Percentiles rank a stretch among this genome's conserved stretches.
phyloP scores from a whole-genome alignment of 140 eudicot species.

The Stevia rebaudiana region DNA sequence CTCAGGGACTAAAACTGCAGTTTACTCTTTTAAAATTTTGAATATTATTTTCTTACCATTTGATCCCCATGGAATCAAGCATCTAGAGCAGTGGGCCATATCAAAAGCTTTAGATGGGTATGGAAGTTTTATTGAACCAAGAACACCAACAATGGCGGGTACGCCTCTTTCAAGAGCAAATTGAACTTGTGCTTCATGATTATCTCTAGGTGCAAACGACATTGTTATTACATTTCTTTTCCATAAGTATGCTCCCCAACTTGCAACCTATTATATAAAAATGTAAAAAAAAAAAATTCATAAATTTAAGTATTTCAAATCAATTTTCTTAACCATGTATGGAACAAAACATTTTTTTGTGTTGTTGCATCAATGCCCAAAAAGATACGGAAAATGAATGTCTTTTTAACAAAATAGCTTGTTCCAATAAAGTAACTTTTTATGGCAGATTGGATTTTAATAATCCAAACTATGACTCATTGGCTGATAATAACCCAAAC shows the following conservation, averaged over 20 bases:
- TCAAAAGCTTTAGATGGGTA: slow-evolving; percentile 56
- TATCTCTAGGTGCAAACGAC: slow-evolving; percentile 55
- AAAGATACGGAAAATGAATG: neutral
- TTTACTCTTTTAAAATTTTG: neutral
- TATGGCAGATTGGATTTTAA: no score
- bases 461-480: no score
- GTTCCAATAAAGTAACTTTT: neutral
- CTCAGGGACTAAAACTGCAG: no score
- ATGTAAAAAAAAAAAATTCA: slow-evolving; percentile 7
- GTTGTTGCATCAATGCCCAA: neutral
- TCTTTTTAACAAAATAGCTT: neutral
- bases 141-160: slow-evolving; percentile 54
- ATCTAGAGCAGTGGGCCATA: slow-evolving; percentile 62
- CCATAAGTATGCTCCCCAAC: slow-evolving; percentile 55
- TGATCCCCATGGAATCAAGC: slow-evolving; percentile 52
- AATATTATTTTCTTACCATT: slow-evolving; percentile 31
- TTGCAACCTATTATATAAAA: slow-evolving; percentile 38
- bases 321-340: neutral
- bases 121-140: slow-evolving; percentile 50
- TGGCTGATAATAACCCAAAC: no score
- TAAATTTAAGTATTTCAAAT: neutral
- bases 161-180: slow-evolving; percentile 66
- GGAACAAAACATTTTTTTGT: neutral
- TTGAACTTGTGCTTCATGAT: slow-evolving; percentile 58
- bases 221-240: slow-evolving; percentile 47